These are phyloP conservation scores for Phytophthora kernoviae DNA, from an alignment of 352 stramenopile species.

Conservation along the genomic window DNA sequence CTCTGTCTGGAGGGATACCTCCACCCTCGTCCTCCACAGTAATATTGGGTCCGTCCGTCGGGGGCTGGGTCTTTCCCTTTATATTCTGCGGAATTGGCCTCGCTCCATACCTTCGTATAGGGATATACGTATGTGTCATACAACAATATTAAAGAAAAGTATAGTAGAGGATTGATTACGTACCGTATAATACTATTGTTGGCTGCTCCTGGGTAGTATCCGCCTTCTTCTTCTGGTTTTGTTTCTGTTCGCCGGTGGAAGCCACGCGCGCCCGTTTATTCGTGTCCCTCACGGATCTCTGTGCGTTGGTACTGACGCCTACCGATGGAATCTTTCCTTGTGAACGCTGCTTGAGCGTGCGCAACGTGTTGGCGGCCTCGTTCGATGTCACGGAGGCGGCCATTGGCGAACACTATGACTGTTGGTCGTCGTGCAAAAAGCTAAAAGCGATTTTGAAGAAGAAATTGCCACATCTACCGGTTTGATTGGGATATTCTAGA, in stretches of 20 bases:
- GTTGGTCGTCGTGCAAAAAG: too few relatives aligned
- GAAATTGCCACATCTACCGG: too few relatives aligned
- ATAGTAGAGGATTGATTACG: not conserved
- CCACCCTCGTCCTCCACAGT: slow-evolving; percentile 12
- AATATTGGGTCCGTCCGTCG: not conserved
- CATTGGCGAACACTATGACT: slow-evolving; percentile 8
- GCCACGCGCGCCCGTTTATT: slow-evolving; percentile 31
- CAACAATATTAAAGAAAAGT: not conserved
- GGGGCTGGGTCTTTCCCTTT: slow-evolving; percentile 17
- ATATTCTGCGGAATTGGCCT: not conserved
- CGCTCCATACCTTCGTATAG: slow-evolving; percentile 3
- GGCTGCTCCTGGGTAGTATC: slow-evolving; percentile 1
- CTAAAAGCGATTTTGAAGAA: not conserved
- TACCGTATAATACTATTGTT: slow-evolving; percentile 7
- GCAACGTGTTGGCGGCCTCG: slow-evolving; percentile 12
- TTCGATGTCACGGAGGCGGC: slow-evolving; percentile 16
- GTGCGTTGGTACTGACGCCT: too few relatives aligned
- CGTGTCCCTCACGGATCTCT: slow-evolving; percentile 10
- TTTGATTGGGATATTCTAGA: too few relatives aligned
- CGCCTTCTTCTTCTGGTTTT: slow-evolving; percentile 23
- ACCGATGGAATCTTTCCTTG: not conserved
- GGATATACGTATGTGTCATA: too few relatives aligned
- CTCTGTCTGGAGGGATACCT: not conserved
- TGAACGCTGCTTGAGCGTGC: slow-evolving; percentile 10
- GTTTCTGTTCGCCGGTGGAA: slow-evolving; percentile 10